Conservation (phyloP, 1,139 yeast genomes). For the Hyphopichia khmerensis region DNA sequence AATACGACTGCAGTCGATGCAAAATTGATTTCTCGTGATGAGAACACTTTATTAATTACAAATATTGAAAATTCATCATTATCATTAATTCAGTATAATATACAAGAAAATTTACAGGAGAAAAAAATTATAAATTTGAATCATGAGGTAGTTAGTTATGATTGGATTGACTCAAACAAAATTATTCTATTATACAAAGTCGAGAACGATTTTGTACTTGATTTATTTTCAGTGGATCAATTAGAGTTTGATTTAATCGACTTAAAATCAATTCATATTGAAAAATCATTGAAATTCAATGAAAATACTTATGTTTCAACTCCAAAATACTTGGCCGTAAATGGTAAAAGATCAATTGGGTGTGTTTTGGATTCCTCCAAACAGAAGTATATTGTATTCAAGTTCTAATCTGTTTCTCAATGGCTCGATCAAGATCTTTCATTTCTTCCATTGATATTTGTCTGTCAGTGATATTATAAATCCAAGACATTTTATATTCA, state of each 20-base stretch:
- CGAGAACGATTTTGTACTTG: slow-evolving; percentile 9
- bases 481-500: slow-evolving; percentile 20
- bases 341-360: slow-evolving; percentile 25
- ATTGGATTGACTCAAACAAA: slow-evolving; percentile 11
- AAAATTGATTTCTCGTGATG: slow-evolving; percentile 1
- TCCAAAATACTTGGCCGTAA: slow-evolving; percentile 28
- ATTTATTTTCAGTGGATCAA: slow-evolving; percentile 4
- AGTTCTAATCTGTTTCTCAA: slow-evolving; percentile 7
- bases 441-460: slow-evolving; percentile 1
- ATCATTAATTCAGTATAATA: neutral
- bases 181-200: slow-evolving; percentile 12
- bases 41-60: slow-evolving; percentile 1
- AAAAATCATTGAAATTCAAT: slow-evolving; percentile 4
- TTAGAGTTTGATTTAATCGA: slow-evolving; percentile 1
- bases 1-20: slow-evolving; percentile 3
- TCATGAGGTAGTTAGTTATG: slow-evolving; percentile 9
- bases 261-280: slow-evolving; percentile 6
- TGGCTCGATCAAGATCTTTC: neutral
- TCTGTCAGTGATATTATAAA: slow-evolving; percentile 14
- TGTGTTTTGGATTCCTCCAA: slow-evolving; percentile 41
- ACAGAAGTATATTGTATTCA: slow-evolving; percentile 37
- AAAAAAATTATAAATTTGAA: slow-evolving; percentile 1
- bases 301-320: slow-evolving; percentile 3
- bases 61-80: neutral
- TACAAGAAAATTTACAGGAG: neutral